Percentiles rank a stretch among this genome's conserved stretches.
Evolutionary conservation across 768 basidiomycete species (phyloP).

Genomic region (Termitomyces sp.): DNA sequence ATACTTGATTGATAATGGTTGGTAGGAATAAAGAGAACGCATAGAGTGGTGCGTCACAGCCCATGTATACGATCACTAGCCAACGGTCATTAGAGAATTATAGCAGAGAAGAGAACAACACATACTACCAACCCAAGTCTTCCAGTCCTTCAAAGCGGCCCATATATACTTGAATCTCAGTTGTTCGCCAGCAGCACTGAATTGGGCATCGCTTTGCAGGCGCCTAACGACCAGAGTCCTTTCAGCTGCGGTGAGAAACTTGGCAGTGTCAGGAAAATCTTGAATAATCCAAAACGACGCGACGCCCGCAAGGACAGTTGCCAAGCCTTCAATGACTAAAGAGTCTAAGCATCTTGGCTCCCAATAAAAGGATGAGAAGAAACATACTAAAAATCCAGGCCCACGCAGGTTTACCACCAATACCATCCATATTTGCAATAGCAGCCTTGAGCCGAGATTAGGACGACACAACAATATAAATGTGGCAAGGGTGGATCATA

Average conservation of each 20-base stretch:
- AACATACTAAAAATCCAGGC: constrained; percentile 68
- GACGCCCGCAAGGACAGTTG: constrained; percentile 62
- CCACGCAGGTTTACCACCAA: constrained; percentile 64
- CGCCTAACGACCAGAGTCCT: constrained; percentile 62
- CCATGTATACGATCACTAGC: constrained; percentile 54
- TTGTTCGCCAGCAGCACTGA: constrained; percentile 69
- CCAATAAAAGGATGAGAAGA: background rate
- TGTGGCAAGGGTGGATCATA: constrained; percentile 29
- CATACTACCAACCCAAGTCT: constrained; percentile 61
- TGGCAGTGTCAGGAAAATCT: constrained; percentile 82
- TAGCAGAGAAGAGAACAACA: background rate
- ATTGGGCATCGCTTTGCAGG: constrained; percentile 65
- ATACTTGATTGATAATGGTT: constrained; percentile 69
- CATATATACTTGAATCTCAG: constrained; percentile 56
- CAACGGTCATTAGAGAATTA: background rate
- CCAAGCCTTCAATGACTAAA: constrained; percentile 60
- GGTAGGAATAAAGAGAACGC: constrained; percentile 79
- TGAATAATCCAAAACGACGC: constrained; percentile 76
- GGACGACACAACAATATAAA: constrained; percentile 8
- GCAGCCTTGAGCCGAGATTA: constrained; percentile 38
- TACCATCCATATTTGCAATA: constrained; percentile 69
- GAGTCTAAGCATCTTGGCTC: background rate
- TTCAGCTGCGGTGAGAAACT: constrained; percentile 71
- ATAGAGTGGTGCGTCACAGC: constrained; percentile 65
- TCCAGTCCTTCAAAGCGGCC: constrained; percentile 65